A percentile compares a stretch with the other conserved stretches of the same genome.
Evolutionary conservation across 1,284 basidiomycete genomes (phyloP).

Genomic region (Ceratobasidium sp.): DNA sequence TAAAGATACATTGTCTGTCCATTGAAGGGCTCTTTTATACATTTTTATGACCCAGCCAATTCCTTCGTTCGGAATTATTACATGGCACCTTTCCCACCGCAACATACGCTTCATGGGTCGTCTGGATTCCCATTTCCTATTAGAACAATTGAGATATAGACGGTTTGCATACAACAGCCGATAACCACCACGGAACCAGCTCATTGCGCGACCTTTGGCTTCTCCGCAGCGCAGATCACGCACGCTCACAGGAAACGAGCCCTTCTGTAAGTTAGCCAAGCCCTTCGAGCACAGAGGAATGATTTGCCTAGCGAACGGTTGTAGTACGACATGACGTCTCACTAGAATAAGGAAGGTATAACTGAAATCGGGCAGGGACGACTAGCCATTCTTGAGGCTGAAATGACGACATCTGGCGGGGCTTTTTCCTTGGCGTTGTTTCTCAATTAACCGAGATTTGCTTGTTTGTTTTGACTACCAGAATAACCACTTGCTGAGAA

Average conservation of each 20-base stretch:
- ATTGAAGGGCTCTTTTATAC: background rate
- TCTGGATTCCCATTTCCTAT: too few species aligned
- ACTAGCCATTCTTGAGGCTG: background rate
- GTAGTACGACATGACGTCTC: too few species aligned
- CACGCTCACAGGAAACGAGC: background rate
- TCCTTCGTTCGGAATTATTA: too few species aligned
- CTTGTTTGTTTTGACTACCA: background rate
- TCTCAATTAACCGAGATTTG: background rate
- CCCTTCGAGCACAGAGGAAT: background rate
- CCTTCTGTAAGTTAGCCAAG: background rate
- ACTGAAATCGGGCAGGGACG: too few species aligned
- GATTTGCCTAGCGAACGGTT: too few species aligned
- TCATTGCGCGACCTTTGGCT: background rate
- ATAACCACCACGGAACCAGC: background rate
- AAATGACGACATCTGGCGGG: background rate
- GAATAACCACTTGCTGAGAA: background rate
- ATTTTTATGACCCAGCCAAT: background rate
- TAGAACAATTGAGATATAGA: too few species aligned
- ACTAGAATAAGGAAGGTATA: too few species aligned
- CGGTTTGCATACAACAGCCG: background rate
- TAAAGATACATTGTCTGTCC: background rate
- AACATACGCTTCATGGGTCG: too few species aligned
- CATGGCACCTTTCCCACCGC: too few species aligned
- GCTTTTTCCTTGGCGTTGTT: too few species aligned
- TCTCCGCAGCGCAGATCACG: conserved; percentile 1